A percentile compares a stretch with the other conserved stretches of the same genome.
These are phyloP conservation scores for Phytopythium sindhum DNA, from an alignment of 352 stramenopile genomes.

Conservation along the genomic window DNA sequence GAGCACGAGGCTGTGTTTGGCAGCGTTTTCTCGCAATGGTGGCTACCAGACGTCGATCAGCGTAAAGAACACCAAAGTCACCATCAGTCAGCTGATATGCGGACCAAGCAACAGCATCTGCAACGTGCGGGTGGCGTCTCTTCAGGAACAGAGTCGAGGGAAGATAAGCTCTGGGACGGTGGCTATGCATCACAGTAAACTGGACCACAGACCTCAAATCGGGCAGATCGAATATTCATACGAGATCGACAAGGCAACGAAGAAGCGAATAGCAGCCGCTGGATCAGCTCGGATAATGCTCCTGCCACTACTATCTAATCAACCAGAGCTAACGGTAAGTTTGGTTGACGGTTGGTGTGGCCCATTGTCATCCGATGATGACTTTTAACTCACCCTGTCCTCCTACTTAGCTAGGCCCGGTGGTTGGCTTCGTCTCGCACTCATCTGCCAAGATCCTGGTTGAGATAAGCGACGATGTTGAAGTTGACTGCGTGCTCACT, in stretches of 20 bases:
- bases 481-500: constrained; percentile 32
- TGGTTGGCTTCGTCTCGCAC: constrained; percentile 37
- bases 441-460: constrained; percentile 31
- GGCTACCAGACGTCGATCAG: constrained; percentile 21
- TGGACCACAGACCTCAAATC: constrained; percentile 1
- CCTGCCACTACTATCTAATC: background rate
- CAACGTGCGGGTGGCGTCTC: background rate
- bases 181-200: background rate
- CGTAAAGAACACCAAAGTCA: constrained; percentile 34
- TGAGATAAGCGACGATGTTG: constrained; percentile 32
- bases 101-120: constrained; percentile 19
- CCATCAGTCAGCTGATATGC: constrained; percentile 37
- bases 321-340: constrained; percentile 3
- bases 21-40: constrained; percentile 13
- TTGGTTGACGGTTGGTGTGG: background rate
- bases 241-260: background rate
- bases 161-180: constrained; percentile 1
- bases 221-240: background rate
- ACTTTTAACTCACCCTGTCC: background rate
- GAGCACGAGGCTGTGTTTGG: constrained; percentile 17
- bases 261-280: background rate
- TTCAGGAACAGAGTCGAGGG: constrained; percentile 1
- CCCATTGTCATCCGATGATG: background rate
- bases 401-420: constrained; percentile 28
- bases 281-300: background rate